Evolutionary conservation across 176 grass and related monocot genomes (phyloP).

Genomic region (Rhynchospora tenuis): DNA sequence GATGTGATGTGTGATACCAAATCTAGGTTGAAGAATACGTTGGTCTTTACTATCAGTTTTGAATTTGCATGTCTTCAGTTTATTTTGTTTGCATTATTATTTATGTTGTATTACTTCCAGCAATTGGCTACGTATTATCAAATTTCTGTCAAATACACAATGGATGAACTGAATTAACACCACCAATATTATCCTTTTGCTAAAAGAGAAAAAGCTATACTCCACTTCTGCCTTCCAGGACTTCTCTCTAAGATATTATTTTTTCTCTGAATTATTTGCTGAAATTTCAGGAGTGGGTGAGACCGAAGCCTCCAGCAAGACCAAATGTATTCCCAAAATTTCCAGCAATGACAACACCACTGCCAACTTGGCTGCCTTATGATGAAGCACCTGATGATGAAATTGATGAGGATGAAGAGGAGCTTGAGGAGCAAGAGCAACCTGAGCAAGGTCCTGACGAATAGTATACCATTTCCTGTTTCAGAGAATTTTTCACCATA

Average conservation of each 20-base stretch:
- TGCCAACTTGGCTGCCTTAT: background rate
- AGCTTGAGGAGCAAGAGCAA: background rate
- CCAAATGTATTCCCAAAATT: slow-evolving; percentile 10
- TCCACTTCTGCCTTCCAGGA: no score
- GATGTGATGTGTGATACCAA: no score
- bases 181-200: no score
- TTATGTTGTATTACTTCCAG: no score
- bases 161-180: no score
- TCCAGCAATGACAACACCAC: background rate
- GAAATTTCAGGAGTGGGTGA: slow-evolving; percentile 2
- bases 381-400: slow-evolving; percentile 9
- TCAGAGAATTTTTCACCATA: background rate
- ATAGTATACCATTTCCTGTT: background rate
- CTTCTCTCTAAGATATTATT: background rate
- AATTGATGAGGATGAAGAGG: slow-evolving; percentile 10
- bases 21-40: no score
- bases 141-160: no score
- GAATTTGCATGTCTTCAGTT: no score
- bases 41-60: no score
- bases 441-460: background rate
- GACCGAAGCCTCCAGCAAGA: background rate
- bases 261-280: background rate
- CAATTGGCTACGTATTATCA: no score
- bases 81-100: no score
- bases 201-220: no score